phyloP scores from a whole-genome alignment of 2,329 filamentous ascomycete genomes.

The Fusarium nematophilum region DNA sequence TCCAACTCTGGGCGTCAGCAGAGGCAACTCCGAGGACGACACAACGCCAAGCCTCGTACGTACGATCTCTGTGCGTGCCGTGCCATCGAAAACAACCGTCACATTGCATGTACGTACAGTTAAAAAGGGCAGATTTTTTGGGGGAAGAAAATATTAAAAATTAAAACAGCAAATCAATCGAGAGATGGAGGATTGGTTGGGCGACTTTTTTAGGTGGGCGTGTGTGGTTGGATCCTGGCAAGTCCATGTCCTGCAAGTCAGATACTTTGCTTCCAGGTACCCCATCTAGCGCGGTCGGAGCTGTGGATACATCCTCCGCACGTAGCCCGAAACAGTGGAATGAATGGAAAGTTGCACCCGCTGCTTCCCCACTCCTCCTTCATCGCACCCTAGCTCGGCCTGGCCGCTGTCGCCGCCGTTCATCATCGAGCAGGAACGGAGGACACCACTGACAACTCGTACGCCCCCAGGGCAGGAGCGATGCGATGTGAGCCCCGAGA shows the following conservation, averaged over 20 bases:
- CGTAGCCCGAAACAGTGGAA: constrained; percentile 35
- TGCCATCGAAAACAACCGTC: constrained; percentile 5
- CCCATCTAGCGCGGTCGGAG: constrained; percentile 17
- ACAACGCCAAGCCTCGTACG: constrained; percentile 5
- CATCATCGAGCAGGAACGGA: background rate
- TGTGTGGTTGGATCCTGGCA: constrained; percentile 5
- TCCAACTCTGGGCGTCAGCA: constrained; percentile 6
- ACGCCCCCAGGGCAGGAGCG: constrained; percentile 6
- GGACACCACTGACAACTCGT: constrained; percentile 1
- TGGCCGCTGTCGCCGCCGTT: constrained; percentile 24
- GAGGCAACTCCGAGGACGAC: constrained; percentile 15
- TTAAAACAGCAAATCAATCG: constrained; percentile 17
- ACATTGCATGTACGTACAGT: background rate
- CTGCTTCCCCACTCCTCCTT: constrained; percentile 34
- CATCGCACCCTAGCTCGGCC: constrained; percentile 35
- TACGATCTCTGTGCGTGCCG: constrained; percentile 5
- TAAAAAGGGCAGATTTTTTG: constrained; percentile 15
- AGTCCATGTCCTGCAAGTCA: constrained; percentile 10
- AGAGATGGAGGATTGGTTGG: constrained; percentile 24
- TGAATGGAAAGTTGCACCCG: constrained; percentile 22
- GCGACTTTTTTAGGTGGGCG: constrained; percentile 8
- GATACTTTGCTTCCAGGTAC: constrained; percentile 36
- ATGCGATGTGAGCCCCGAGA: constrained; percentile 5
- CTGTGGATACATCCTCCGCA: constrained; percentile 23
- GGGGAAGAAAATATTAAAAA: constrained; percentile 30